Evolutionary conservation across 805 yeast genomes (phyloP), one percentile per base, ranked within the genome.

Genomic region (Ogataea degrootiae): DNA sequence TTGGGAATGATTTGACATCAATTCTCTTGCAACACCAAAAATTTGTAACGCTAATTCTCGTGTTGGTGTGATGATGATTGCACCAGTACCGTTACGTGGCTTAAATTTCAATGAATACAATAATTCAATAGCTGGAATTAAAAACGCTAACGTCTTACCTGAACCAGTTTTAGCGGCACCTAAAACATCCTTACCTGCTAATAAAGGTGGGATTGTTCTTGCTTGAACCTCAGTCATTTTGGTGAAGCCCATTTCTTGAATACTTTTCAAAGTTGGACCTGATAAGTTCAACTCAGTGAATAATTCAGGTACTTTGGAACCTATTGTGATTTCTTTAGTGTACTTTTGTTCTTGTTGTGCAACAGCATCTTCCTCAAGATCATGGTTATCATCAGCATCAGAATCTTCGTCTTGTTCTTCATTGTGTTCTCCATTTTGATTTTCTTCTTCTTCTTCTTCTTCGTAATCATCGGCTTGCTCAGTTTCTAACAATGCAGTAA

Each of bases 141-240:
- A 73, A 59, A 94, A 94, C 9, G 99, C 98, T 51, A 95, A 72
- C 0, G 99, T 94, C 72, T 94, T 94, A 65, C 99, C 99, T 1
- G 97, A 90, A 46, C 99, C 99, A 3, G 99, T 94, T 71, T 91
- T 92, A 48, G 99, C 99, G n/a, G 99, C 99, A 56, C 99, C 99
- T 46, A 94, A 76, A 19, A 95, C 98, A 69, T 94, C 99, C 58
- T 92, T 81, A 39, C 99, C 99, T 1, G 98, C 97, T 53, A 95
- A 71, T 52, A 94, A 74, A 11, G 99, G 98, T 6, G 99, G 98
- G 47, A 94, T 94, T 12, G 99, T 90, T 69, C 92, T 82, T 26
- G 96, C 85, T 70, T 94, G 99, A 9, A 94, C 98, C 53, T 83
- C 81, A 1, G 99, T 95, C 97, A 94, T 88, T 44, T 72, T 84